Base-by-base conservation (phyloP, 495 filamentous ascomycete genomes). In the Pseudomonodictys pantanalensis region DNA sequence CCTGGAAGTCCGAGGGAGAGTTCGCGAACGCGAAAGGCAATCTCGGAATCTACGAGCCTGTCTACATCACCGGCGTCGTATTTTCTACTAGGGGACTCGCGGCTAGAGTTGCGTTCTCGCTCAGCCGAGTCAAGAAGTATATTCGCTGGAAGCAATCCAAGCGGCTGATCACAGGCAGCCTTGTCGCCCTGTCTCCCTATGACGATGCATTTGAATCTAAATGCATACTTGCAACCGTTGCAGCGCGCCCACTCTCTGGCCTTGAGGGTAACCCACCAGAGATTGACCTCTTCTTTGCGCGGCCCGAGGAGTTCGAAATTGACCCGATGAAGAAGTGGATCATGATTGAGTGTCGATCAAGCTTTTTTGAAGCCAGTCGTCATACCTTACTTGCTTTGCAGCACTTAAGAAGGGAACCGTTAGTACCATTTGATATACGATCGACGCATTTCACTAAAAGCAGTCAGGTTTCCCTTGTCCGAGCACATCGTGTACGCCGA, bases 121-220 rank as follows among this genome's bases (percentile, higher is more conserved):
- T 86, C 0, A 69, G 74, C 35, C 79, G 87, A 33, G 80, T 85
- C 0, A 79, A 76, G 4, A 90, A 86, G 62, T 79, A 74, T n/a
- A 85, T 96, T 30, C 75, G 80, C 0, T 96, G 91, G 91, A 74
- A 82, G 22, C 83, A 90, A 49, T 89, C 87, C 0, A 87, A 84
- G 52, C 82, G 91, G 0, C 76, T 95, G 8, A 78, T 84, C 2
- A 75, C 83, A 0, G 90, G 90, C 0, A 78, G 80, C 0, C 64
- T 95, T 2, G 83, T 96, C 23, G 90, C 84, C 2, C 64, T 96
- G 1, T 84, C 85, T 0, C 82, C 87, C 0, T 76, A 72, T 1
- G 54, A 77, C 0, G 88, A 95, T 64, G 72, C 71, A 15, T 93
- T 95, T 65, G 68, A 75, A 45, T 82, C 62, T 0, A 80, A 83